Evolutionary conservation across 345 rosid genomes (phyloP).

Genomic region (Aegle marmelos): DNA sequence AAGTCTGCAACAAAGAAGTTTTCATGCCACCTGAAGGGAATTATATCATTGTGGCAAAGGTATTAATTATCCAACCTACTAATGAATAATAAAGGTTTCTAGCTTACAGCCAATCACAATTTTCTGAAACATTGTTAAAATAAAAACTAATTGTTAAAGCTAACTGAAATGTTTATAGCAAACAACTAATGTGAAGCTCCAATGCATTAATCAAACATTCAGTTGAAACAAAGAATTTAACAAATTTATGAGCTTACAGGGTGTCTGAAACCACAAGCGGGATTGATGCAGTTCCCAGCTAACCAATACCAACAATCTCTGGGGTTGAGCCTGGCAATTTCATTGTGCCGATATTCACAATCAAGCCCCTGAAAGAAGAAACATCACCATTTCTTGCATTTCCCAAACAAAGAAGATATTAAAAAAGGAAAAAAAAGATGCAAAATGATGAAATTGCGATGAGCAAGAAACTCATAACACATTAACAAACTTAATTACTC

Average conservation of each 20-base stretch:
- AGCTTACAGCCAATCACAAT: neutral
- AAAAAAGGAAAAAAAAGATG: neutral
- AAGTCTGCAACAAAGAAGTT: neutral
- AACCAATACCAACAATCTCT: conserved; percentile 72
- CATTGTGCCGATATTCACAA: conserved; percentile 65
- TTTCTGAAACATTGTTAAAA: neutral
- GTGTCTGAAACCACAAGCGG: conserved; percentile 55
- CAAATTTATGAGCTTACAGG: conserved; percentile 39
- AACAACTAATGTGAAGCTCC: neutral
- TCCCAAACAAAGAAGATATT: neutral
- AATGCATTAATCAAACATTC: neutral
- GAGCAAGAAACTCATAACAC: neutral
- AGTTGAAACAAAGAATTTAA: neutral
- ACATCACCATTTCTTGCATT: neutral
- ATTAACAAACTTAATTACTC: neutral
- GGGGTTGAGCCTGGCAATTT: conserved; percentile 59
- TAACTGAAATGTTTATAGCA: neutral
- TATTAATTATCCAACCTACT: neutral
- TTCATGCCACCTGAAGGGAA: neutral
- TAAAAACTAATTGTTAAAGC: neutral
- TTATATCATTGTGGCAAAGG: neutral
- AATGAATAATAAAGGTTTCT: conserved; percentile 5
- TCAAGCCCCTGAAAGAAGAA: conserved; percentile 44
- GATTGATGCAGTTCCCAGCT: conserved; percentile 60
- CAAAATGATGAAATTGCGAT: neutral